Evolutionary conservation across 2,329 filamentous ascomycete genomes (phyloP).

Genomic region (Trichophyton mentagrophytes): DNA sequence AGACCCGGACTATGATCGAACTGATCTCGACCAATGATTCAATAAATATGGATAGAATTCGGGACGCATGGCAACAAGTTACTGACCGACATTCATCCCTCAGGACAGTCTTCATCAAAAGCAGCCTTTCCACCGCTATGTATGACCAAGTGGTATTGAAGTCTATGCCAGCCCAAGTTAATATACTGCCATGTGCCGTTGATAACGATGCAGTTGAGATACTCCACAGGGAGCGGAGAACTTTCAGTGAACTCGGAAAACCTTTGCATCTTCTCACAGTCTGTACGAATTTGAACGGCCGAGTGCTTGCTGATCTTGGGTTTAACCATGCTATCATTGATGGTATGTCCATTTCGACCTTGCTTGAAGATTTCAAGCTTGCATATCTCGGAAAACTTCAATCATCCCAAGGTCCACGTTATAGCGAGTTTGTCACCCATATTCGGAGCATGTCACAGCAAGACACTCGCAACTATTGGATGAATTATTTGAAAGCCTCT

Average conservation of each 20-base stretch:
- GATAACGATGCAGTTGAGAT: neutral
- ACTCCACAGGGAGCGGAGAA: neutral
- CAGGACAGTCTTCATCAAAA: slow-evolving; percentile 19
- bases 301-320: slow-evolving; percentile 27
- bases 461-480: slow-evolving; percentile 30
- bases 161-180: neutral
- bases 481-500: slow-evolving; percentile 24
- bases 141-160: slow-evolving; percentile 11
- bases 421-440: slow-evolving; percentile 25
- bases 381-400: slow-evolving; percentile 26
- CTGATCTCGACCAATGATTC: neutral
- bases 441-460: slow-evolving; percentile 20
- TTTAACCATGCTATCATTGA: slow-evolving; percentile 35
- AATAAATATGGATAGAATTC: slow-evolving; percentile 1
- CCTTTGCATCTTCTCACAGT: slow-evolving; percentile 28
- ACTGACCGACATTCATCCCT: slow-evolving; percentile 8
- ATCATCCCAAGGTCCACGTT: slow-evolving; percentile 22
- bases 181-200: neutral
- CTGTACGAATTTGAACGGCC: slow-evolving; percentile 19
- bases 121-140: slow-evolving; percentile 14
- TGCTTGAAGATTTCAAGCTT: slow-evolving; percentile 27
- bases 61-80: slow-evolving; percentile 7
- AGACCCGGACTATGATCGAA: slow-evolving; percentile 7
- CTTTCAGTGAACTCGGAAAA: slow-evolving; percentile 9
- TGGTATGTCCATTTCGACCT: slow-evolving; percentile 31